Base-by-base conservation (phyloP, 495 filamentous ascomycete species). In the Penicillium crystallinum region DNA sequence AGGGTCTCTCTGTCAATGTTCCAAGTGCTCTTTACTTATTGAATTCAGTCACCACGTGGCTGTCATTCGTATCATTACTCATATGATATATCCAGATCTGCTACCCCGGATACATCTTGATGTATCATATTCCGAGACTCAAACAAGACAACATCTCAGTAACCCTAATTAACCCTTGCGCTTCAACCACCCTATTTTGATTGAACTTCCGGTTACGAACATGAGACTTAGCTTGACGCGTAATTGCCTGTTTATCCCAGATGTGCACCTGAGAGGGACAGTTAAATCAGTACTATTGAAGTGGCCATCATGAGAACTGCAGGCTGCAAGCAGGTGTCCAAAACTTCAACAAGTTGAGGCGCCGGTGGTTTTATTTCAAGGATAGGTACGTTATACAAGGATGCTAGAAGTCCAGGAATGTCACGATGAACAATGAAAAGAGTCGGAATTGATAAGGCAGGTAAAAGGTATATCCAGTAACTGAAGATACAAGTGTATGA, bases 401-500 rank as follows among this genome's bases (percentile, higher is more conserved):
- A 10, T 34, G 12, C 14, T 15, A 14, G 14, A 3, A 17, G 39
- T 42, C 22, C 22, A 15, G 15, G 9, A n/a, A 3, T 14, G 1
- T n/a, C 7, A 14, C 1, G 19, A 14, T 1, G 10, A n/a, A 42
- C 22, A 42, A 42, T 17, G 19, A 17, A 42, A 27, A 18, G 3
- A 23, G 8, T 14, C 3, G 29, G 12, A 23, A 12, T 0, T 3
- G 12, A 18, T 29, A 29, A 15, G 22, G 33, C 22, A 6, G 21
- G 18, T 15, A 55, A 54, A 48, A 47, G 23, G 49, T 50, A 50
- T 41, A 61, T 50, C 42, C 54, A 61, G 30, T 41, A 46, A 30
- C 51, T 53, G 54, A 50, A 50, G 37, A 50, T 50, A 50, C 48
- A 41, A 17, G 48, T 25, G 19, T 50, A 39, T 31, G 39, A 50